A percentile compares a stretch with the other conserved stretches of the same genome.
These are phyloP conservation scores for Penicillium macrosclerotiorum DNA, from an alignment of 495 filamentous ascomycete species.

Conservation along the genomic window DNA sequence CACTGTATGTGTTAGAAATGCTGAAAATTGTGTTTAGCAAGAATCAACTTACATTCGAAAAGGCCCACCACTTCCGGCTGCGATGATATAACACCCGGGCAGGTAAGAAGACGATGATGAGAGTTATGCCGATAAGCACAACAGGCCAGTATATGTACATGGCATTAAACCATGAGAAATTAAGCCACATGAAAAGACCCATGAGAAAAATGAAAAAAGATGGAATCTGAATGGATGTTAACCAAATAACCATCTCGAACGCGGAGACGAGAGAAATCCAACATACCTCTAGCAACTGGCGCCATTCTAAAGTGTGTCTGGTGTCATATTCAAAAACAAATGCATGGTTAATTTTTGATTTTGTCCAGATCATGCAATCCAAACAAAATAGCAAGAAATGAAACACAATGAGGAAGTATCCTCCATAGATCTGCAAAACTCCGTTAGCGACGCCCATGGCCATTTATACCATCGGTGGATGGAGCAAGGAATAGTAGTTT, in stretches of 20 bases:
- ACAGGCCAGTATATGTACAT: slow-evolving; percentile 88
- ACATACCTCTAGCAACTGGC: slow-evolving; percentile 72
- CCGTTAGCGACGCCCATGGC: slow-evolving; percentile 16
- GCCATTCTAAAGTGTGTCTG: slow-evolving; percentile 82
- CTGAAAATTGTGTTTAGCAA: not conserved
- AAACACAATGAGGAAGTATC: slow-evolving; percentile 75
- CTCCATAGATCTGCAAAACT: slow-evolving; percentile 69
- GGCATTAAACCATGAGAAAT: slow-evolving; percentile 67
- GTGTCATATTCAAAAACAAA: slow-evolving; percentile 97
- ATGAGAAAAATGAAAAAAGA: slow-evolving; percentile 74
- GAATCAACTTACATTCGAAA: slow-evolving; percentile 68
- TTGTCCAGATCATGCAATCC: slow-evolving; percentile 77
- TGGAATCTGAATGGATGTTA: slow-evolving; percentile 56
- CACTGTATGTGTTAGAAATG: slow-evolving; percentile 55
- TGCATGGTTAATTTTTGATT: slow-evolving; percentile 84
- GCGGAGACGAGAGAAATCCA: no score
- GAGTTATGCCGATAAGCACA: slow-evolving; percentile 67
- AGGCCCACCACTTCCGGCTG: slow-evolving; percentile 77
- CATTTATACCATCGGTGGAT: not conserved
- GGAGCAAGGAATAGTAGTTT: not conserved
- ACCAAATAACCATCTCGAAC: no score
- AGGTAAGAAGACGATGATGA: slow-evolving; percentile 71
- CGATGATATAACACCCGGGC: slow-evolving; percentile 69
- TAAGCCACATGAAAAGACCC: slow-evolving; percentile 80
- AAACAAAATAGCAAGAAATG: slow-evolving; percentile 74